Conservation (phyloP, 129 eudicot genomes). For the Erigeron canadensis region DNA sequence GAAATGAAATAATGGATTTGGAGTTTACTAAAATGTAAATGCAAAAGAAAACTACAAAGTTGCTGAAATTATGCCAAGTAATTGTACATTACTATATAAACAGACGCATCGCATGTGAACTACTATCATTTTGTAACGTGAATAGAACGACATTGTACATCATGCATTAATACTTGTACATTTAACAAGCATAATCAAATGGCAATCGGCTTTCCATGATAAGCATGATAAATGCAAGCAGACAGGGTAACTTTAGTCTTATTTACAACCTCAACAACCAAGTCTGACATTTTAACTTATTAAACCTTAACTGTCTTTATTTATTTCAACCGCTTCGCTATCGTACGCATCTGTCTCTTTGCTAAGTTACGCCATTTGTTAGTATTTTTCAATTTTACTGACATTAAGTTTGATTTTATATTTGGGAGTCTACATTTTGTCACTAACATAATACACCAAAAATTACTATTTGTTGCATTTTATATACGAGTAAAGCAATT, state of each 20-base stretch:
- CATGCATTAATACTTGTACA: constrained; percentile 6
- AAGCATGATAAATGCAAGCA: constrained; percentile 15
- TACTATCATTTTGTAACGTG: constrained; percentile 17
- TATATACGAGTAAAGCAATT: background rate
- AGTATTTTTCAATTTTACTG: no score
- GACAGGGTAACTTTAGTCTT: constrained; percentile 21
- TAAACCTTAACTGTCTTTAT: constrained; percentile 43
- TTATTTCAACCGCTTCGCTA: constrained; percentile 38
- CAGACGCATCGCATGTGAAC: constrained; percentile 31
- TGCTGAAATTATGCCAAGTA: constrained; percentile 20
- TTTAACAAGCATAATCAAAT: no score
- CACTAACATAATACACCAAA: background rate
- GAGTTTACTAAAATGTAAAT: background rate
- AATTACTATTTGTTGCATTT: background rate
- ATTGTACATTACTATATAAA: constrained; percentile 21
- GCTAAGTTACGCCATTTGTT: constrained; percentile 32
- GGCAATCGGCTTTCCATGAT: constrained; percentile 1
- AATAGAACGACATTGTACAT: background rate
- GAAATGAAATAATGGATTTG: background rate
- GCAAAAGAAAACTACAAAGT: constrained; percentile 30
- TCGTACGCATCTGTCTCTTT: constrained; percentile 31
- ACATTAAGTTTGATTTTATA: no score
- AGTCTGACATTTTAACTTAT: constrained; percentile 54
- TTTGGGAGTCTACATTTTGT: background rate
- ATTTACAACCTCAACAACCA: constrained; percentile 47